Base-by-base conservation (phyloP, 2,329 filamentous ascomycete species). In the Trichophyton verrucosum region DNA sequence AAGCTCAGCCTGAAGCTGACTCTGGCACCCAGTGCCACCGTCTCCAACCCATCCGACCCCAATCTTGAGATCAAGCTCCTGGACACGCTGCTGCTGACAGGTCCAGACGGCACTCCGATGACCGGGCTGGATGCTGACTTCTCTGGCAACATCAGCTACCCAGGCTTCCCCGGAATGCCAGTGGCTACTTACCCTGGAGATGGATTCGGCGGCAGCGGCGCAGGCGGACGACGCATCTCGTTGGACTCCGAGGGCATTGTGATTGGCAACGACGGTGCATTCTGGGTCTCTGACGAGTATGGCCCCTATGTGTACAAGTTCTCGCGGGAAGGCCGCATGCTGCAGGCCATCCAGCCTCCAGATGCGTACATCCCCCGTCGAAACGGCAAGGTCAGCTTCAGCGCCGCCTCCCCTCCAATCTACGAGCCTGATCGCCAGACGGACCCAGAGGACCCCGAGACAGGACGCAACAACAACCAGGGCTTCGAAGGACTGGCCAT, bases 201-300 rank as follows among this genome's bases (percentile, higher is more conserved):
- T 68, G 86, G 86, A 2, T 89, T 86, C 68, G 86, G 86, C 1
- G 79, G 80, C 5, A 66, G 74, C 1, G 85, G 85, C 0, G 69
- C 79, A 0, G 86, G 85, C 5, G 85, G 83, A 1, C 78, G 76
- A 61, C 77, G 82, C 11, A 78, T 88, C 38, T 71, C 81, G 0
- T 68, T 89, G 1, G 87, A 90, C 67, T 74, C 81, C 0, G 87
- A 90, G 73, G 86, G 86, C 1, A 73, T 90, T 0, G 81, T 83
- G 1, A 76, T 89, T 5, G 80, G 79, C 57, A 65, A 73, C 0
- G 81, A 86, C 60, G 83, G 81, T 11, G 76, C 77, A 0, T 88
- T 87, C 73, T 89, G 85, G 84, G 76, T 88, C 44, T 81, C 77
- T 6, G 86, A 89, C 68, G 86, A 89, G 72, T 86, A 87, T 68